Base-by-base conservation (phyloP, 2,329 filamentous ascomycete genomes). In the Truncatella angustata region DNA sequence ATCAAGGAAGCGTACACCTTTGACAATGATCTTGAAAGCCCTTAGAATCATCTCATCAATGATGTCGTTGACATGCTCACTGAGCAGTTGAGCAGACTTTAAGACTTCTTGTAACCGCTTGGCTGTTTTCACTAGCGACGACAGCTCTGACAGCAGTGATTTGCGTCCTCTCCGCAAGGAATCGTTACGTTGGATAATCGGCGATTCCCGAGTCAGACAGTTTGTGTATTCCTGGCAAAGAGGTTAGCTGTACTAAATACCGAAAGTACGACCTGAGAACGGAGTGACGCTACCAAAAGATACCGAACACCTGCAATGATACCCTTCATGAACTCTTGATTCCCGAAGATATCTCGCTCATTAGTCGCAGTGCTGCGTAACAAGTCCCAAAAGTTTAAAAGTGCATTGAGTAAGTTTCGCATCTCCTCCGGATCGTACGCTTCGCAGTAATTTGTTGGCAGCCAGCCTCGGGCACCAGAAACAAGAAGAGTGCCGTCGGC, bases 371-470 rank as follows among this genome's bases (percentile, higher is more conserved):
- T 89, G 63, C 88, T 90, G 62, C 89, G 81, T 60, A 96, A 80
- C 49, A 96, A 75, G 66, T 97, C 92, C 92, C 92, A 97, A 56
- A 97, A 91, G 65, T 94, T 90, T 12, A 94, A 84, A 55, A 97
- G 76, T 1, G 92, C 91, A 61, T 90, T 91, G 32, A 99, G 77
- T 20, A 99, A 78, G 57, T 85, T 91, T 50, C 86, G 84, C 79
- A 97, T 92, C 57, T 91, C 86, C 20, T 91, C 84, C 42, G 93
- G 91, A 59, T 97, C 90, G 68, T 97, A 99, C 9, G 90, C 82
- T 67, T 97, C 92, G 75, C 94, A 99, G 69, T 97, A 99, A 70
- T 99, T 99, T 7, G 94, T 99, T 3, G 94, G 94, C 54, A 99
- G 76, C 94, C 94, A 99, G 56, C 94, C 94, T 60, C 94, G 82